Percentiles rank a stretch among this genome's conserved stretches.
These are phyloP conservation scores for Hansenula sp. DNA, from an alignment of 1,139 yeast genomes.

Conservation along the genomic window DNA sequence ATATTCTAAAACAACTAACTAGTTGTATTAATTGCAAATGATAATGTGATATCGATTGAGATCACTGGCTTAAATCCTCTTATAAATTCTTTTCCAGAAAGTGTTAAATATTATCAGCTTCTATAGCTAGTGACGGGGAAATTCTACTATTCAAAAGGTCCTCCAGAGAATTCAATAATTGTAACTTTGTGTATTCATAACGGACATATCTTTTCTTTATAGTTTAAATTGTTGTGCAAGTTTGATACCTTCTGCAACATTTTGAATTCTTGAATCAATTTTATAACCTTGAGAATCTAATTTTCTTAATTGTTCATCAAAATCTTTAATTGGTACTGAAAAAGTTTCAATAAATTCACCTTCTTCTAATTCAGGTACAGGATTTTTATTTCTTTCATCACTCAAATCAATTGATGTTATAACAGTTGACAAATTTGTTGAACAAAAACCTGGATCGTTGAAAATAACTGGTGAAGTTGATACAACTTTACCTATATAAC, in stretches of 20 bases:
- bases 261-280: slow-evolving; percentile 83
- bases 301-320: slow-evolving; percentile 50
- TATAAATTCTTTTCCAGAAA: too few species aligned
- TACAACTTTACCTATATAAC: slow-evolving; percentile 57
- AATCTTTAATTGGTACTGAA: slow-evolving; percentile 54
- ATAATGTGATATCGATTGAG: too few species aligned
- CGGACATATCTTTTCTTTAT: slow-evolving; percentile 1
- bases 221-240: slow-evolving; percentile 38
- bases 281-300: slow-evolving; percentile 63
- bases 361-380: slow-evolving; percentile 74
- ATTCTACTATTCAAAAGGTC: too few species aligned
- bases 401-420: slow-evolving; percentile 72
- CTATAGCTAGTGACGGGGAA: too few species aligned
- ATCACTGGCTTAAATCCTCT: too few species aligned
- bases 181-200: not conserved
- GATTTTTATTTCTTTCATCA: slow-evolving; percentile 60
- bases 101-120: too few species aligned
- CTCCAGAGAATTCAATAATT: too few species aligned
- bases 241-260: slow-evolving; percentile 72
- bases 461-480: slow-evolving; percentile 54
- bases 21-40: too few species aligned
- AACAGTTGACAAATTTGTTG: slow-evolving; percentile 81
- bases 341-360: slow-evolving; percentile 87
- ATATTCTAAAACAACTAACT: too few species aligned
- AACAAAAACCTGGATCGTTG: slow-evolving; percentile 93